Base-by-base conservation (phyloP, 2,329 filamentous ascomycete genomes). In the Cladosporium oxysporum region DNA sequence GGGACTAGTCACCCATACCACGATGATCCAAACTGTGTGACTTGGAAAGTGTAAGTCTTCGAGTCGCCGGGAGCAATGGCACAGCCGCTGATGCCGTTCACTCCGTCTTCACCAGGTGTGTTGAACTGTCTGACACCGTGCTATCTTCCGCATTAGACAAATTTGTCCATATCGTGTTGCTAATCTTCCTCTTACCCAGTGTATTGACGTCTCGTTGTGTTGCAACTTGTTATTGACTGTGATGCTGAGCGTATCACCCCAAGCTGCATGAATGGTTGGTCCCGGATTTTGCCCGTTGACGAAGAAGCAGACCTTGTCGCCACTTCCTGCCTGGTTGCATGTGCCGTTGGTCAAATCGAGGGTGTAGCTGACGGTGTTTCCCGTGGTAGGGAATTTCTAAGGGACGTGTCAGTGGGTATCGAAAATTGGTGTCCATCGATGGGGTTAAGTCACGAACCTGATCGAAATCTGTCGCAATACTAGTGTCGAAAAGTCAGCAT, bases 261-360 rank as follows among this genome's bases (percentile, higher is more conserved):
- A 66, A 71, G 77, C 73, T 69, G 77, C 88, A 67, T 84, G 82
- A 62, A 92, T 86, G 16, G 83, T 80, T 2, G 89, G 89, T 0
- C 88, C 90, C 87, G 69, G 86, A 87, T 80, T 16, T 47, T 86
- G 83, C 5, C 85, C 86, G 71, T 90, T 89, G 72, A 90, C 80
- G 28, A 91, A 80, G 66, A 81, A 69, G 33, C 73, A 74, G 44
- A 70, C 64, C 44, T 70, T 70, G 2, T 66, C 66, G 35, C 69
- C 69, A 74, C 74, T 33, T 64, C 79, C 79, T 70, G 80, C 78
- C 0, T 76, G 72, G 49, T 90, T 89, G 58, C 69, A 71, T 4
- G 79, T 81, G 6, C 75, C 75, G 68, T 70, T 77, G 62, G 62
- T 71, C 69, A 69, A 73, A 58, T 68, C 77, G 66, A 73, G 68